phyloP scores from a whole-genome alignment of 148 eudicot genomes.

The Rhododendron williamsianum region DNA sequence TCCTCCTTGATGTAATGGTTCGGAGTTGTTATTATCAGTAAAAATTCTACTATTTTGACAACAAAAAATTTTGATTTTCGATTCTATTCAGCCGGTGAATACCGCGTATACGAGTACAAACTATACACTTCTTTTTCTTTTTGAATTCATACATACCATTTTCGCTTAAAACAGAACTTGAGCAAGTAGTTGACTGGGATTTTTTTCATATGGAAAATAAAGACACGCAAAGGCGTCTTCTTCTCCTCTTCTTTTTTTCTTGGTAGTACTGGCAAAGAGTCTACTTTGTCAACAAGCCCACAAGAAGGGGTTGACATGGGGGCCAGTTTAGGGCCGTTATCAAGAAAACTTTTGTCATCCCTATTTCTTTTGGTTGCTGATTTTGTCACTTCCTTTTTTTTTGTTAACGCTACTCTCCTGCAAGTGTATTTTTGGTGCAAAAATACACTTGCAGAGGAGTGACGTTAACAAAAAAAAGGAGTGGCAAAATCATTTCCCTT shows the following conservation, averaged over 20 bases:
- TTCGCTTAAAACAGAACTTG: background rate
- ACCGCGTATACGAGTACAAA: background rate
- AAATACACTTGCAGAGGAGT: too few relatives aligned
- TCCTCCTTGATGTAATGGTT: background rate
- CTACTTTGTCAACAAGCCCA: background rate
- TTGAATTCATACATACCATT: background rate
- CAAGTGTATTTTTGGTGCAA: too few relatives aligned
- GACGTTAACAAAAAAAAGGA: too few relatives aligned
- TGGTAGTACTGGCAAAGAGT: background rate
- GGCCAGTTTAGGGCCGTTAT: background rate
- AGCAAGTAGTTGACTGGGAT: background rate
- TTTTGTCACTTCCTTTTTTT: too few relatives aligned
- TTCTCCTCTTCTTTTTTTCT: too few relatives aligned
- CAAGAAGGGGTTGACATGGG: background rate
- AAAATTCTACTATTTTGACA: too few relatives aligned
- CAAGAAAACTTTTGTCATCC: background rate
- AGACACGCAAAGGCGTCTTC: background rate
- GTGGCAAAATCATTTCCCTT: background rate
- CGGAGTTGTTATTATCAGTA: too few relatives aligned
- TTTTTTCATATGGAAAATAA: background rate
- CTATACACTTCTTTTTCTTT: background rate
- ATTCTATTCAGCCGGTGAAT: background rate
- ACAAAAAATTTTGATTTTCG: background rate
- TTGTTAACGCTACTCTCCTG: too few relatives aligned
- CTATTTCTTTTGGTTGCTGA: background rate